phyloP scores from a whole-genome alignment of 768 basidiomycete genomes.

The Mycena haematopus region DNA sequence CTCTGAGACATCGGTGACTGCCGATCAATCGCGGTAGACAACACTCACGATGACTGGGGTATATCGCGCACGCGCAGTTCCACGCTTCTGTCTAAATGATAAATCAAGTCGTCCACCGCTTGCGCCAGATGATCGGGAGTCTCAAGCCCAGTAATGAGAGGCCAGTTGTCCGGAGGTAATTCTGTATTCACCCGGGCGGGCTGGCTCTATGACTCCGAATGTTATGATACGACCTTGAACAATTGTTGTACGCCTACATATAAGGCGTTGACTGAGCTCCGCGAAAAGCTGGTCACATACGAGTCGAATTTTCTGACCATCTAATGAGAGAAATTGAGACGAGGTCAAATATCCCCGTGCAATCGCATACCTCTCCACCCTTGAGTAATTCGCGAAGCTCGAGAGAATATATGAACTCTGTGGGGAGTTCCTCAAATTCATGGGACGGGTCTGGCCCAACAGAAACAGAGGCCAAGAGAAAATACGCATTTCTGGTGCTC shows the following conservation, averaged over 20 bases:
- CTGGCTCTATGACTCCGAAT: conserved; percentile 45
- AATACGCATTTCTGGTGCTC: conserved; percentile 50
- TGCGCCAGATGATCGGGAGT: conserved; percentile 51
- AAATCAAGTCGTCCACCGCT: conserved; percentile 58
- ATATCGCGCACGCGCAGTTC: conserved; percentile 72
- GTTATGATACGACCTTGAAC: not conserved
- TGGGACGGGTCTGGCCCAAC: conserved; percentile 52
- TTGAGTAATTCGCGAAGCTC: conserved; percentile 44
- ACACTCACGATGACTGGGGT: conserved; percentile 51
- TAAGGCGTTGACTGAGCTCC: conserved; percentile 6
- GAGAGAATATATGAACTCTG: conserved; percentile 61
- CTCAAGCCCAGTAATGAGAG: conserved; percentile 41
- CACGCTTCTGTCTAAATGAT: conserved; percentile 70
- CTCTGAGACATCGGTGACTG: conserved; percentile 23
- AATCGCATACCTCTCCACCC: conserved; percentile 25
- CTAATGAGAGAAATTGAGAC: conserved; percentile 9
- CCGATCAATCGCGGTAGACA: conserved; percentile 6
- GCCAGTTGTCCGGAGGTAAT: conserved; percentile 52
- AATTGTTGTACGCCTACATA: conserved; percentile 14
- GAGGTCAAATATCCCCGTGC: not conserved
- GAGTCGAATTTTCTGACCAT: conserved; percentile 27
- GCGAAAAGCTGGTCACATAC: conserved; percentile 13
- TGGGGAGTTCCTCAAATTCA: conserved; percentile 66
- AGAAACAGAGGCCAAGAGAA: conserved; percentile 74
- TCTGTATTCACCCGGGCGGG: conserved; percentile 52